These are phyloP conservation scores for Leccinum variicolor DNA, from an alignment of 768 basidiomycete species.

Conservation along the genomic window DNA sequence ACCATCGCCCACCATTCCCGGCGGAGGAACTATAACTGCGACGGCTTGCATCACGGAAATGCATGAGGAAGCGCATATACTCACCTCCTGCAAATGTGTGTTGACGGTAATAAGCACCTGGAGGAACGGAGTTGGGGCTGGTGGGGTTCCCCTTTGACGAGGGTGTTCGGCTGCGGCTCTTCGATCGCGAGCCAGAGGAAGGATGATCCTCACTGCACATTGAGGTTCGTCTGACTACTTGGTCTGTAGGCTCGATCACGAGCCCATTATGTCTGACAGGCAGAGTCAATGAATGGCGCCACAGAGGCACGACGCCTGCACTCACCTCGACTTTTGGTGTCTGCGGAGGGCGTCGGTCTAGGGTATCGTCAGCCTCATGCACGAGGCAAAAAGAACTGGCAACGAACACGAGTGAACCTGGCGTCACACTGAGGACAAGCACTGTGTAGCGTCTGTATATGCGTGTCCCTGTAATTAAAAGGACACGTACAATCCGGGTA, in stretches of 20 bases:
- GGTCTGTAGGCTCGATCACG: constrained; percentile 50
- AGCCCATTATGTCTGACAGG: constrained; percentile 57
- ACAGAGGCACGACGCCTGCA: constrained; percentile 7
- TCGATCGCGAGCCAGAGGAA: constrained; percentile 43
- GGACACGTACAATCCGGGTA: constrained; percentile 63
- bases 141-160: constrained; percentile 38
- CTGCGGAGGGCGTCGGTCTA: constrained; percentile 80
- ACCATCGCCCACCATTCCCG: constrained; percentile 39
- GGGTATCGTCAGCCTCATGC: constrained; percentile 14
- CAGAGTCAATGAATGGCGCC: neutral
- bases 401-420: constrained; percentile 70
- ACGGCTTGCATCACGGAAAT: constrained; percentile 5
- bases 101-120: constrained; percentile 56
- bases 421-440: constrained; percentile 79
- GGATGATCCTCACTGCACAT: constrained; percentile 23
- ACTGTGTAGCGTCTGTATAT: constrained; percentile 35
- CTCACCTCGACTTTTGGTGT: constrained; percentile 76
- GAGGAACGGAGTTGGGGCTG: constrained; percentile 33
- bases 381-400: constrained; percentile 9
- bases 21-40: constrained; percentile 40
- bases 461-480: constrained; percentile 13
- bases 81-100: constrained; percentile 51
- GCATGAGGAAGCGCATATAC: constrained; percentile 8
- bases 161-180: constrained; percentile 52
- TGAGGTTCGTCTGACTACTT: constrained; percentile 15